Evolutionary conservation across 768 basidiomycete species (phyloP).

Genomic region (Tricholoma bakamatsutake): DNA sequence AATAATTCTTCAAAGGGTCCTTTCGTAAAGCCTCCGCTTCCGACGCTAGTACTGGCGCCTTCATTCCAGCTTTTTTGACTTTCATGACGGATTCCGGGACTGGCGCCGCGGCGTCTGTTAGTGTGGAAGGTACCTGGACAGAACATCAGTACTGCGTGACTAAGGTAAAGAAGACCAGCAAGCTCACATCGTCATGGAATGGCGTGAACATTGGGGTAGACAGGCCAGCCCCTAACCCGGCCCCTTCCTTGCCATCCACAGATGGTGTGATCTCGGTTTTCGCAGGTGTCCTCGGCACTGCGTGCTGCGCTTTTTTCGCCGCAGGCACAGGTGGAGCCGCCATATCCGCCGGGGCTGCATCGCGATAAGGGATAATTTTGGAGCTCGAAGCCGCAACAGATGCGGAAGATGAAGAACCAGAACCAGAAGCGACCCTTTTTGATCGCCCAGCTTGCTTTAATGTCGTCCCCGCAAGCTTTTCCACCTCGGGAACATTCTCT

Average conservation of each 20-base stretch:
- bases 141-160: slow-evolving; percentile 11
- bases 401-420: slow-evolving; percentile 22
- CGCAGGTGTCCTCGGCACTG: slow-evolving; percentile 25
- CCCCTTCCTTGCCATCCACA: slow-evolving; percentile 26
- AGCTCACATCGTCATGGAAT: slow-evolving; percentile 65
- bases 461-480: slow-evolving; percentile 63
- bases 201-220: slow-evolving; percentile 60
- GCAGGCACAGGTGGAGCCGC: slow-evolving; percentile 34
- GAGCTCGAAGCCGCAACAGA: slow-evolving; percentile 33
- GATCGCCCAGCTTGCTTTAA: slow-evolving; percentile 56
- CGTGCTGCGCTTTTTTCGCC: slow-evolving; percentile 20
- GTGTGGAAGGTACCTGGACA: slow-evolving; percentile 19
- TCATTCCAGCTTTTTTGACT: slow-evolving; percentile 43
- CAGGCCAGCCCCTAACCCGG: slow-evolving; percentile 23
- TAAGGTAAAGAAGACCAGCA: slow-evolving; percentile 4
- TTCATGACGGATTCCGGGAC: slow-evolving; percentile 64
- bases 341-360: slow-evolving; percentile 47
- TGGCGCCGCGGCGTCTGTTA: slow-evolving; percentile 24
- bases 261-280: slow-evolving; percentile 32
- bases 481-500: slow-evolving; percentile 68
- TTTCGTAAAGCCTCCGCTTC: slow-evolving; percentile 77
- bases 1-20: slow-evolving; percentile 78
- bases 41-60: slow-evolving; percentile 38
- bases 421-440: slow-evolving; percentile 42
- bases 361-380: slow-evolving; percentile 61